A percentile compares a stretch with the other conserved stretches of the same genome.
Evolutionary conservation across 1,284 basidiomycete species (phyloP).

Genomic region (Inonotus hispidus): DNA sequence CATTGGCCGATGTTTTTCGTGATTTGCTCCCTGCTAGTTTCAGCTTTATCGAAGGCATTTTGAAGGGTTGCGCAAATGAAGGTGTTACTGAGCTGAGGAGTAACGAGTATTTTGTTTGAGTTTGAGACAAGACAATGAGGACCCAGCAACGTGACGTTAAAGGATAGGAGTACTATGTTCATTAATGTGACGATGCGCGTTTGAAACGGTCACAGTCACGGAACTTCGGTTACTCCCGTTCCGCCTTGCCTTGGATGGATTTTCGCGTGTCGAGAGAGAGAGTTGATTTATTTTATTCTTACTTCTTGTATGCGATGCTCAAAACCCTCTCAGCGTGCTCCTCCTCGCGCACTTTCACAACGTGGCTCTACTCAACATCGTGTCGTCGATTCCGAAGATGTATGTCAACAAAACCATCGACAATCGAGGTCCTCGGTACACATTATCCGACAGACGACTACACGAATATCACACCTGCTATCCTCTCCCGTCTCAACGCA

Average conservation of each 20-base stretch:
- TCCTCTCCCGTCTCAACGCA: constrained; percentile 69
- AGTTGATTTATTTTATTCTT: neutral
- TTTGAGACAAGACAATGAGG: neutral
- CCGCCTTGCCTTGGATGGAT: too few species aligned
- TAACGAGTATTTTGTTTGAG: neutral
- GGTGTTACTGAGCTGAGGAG: neutral
- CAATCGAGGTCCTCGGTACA: constrained; percentile 43
- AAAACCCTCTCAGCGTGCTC: neutral
- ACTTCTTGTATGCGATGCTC: neutral
- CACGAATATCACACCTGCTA: constrained; percentile 85
- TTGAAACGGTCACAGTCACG: neutral
- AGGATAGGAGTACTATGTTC: neutral
- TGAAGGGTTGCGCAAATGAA: neutral
- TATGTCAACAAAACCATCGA: constrained; percentile 1
- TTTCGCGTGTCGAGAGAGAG: neutral
- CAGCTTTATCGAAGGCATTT: constrained; percentile 8
- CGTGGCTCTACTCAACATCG: constrained; percentile 2
- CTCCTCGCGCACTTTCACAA: neutral
- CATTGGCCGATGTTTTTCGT: neutral
- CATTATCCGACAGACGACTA: constrained; percentile 67
- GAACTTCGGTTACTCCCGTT: neutral
- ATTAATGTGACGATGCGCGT: neutral
- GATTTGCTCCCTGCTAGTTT: constrained; percentile 1
- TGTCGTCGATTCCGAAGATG: neutral
- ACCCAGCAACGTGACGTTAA: neutral